Evolutionary conservation across 139 green algal species (phyloP).

Genomic region (Closterium sp.): DNA sequence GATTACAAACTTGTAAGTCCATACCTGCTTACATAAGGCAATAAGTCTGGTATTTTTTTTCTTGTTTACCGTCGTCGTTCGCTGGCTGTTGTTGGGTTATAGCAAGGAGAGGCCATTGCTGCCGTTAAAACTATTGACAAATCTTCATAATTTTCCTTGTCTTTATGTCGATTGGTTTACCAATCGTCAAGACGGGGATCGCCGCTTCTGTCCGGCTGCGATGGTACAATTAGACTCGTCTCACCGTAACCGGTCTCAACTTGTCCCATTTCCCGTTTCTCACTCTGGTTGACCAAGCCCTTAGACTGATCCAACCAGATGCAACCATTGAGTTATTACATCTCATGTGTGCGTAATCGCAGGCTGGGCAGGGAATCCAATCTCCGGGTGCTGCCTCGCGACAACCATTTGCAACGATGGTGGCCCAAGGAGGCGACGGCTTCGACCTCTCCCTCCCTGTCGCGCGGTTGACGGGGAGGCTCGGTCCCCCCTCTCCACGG

Average conservation of each 20-base stretch:
- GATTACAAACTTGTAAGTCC: neutral
- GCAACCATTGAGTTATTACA: neutral
- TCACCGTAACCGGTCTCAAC: neutral
- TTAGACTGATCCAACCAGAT: neutral
- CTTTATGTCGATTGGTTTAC: too few relatives aligned
- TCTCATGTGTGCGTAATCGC: neutral
- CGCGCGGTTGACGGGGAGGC: neutral
- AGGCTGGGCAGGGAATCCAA: neutral
- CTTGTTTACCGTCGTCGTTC: neutral
- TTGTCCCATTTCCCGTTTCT: neutral
- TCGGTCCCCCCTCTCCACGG: neutral
- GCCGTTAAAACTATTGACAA: neutral
- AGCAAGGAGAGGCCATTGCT: neutral
- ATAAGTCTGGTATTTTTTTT: too few relatives aligned
- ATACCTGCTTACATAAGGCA: neutral
- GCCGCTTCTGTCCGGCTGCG: too few relatives aligned
- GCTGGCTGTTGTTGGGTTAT: neutral
- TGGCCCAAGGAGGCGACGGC: neutral
- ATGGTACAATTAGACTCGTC: too few relatives aligned
- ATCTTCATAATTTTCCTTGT: too few relatives aligned
- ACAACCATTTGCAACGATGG: neutral
- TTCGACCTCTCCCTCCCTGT: neutral
- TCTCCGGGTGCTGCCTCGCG: neutral
- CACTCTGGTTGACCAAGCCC: neutral
- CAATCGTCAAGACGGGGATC: too few relatives aligned